A percentile compares a stretch with the other conserved stretches of the same genome.
These are phyloP conservation scores for Thelonectria blattea DNA, from an alignment of 2,329 filamentous ascomycete species.

Conservation along the genomic window DNA sequence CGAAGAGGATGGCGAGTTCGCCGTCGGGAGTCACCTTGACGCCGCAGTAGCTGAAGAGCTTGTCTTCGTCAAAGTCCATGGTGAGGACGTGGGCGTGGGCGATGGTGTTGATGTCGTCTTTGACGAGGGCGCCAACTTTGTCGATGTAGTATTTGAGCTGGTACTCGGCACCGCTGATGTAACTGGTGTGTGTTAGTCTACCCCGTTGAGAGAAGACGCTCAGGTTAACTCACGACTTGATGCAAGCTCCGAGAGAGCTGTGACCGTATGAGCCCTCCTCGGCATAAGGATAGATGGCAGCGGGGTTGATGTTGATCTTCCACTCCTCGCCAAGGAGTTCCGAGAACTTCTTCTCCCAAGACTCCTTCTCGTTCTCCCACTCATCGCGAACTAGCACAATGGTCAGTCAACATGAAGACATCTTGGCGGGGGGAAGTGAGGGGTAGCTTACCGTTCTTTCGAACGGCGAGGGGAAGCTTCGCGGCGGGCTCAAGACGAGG, in stretches of 20 bases:
- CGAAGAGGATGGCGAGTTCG: conserved; percentile 56
- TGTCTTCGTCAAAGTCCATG: conserved; percentile 53
- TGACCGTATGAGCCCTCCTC: conserved; percentile 48
- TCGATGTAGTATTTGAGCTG: conserved; percentile 48
- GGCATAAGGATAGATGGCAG: conserved; percentile 55
- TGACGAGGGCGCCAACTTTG: conserved; percentile 46
- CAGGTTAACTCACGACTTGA: conserved; percentile 46
- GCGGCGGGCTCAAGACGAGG: conserved; percentile 51
- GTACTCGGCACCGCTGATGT: conserved; percentile 50
- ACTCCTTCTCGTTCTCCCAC: conserved; percentile 55
- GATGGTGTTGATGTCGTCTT: conserved; percentile 56
- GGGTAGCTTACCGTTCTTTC: conserved; percentile 55
- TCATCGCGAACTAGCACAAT: conserved; percentile 54
- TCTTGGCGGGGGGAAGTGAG: background rate
- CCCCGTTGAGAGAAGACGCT: background rate
- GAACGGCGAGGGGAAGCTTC: conserved; percentile 57
- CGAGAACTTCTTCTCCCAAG: conserved; percentile 52
- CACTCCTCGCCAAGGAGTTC: conserved; percentile 53
- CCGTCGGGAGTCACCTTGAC: conserved; percentile 49
- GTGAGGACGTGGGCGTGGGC: conserved; percentile 51
- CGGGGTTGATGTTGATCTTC: conserved; percentile 56
- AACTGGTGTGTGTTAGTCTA: conserved; percentile 41
- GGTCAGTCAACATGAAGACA: background rate
- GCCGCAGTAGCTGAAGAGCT: conserved; percentile 53
- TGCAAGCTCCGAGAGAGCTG: conserved; percentile 51